Evolutionary conservation across 257 asterid species (phyloP).

Genomic region (Nyctanthes arbortristis): DNA sequence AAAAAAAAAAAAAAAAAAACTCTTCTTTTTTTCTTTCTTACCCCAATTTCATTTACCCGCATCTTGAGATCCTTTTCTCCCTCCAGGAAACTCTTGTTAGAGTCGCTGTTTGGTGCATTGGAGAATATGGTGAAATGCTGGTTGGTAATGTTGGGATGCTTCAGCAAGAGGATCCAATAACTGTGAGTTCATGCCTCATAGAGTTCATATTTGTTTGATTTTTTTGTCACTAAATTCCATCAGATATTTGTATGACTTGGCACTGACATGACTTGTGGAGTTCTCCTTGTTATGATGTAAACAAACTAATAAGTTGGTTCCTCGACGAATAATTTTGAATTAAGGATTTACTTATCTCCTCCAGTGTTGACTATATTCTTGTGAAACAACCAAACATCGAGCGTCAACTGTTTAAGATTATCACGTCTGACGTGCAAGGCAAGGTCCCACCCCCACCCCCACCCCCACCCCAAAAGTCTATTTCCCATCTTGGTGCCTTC

Average conservation of each 20-base stretch:
- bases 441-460: too few relatives aligned
- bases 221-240: not conserved
- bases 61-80: slow-evolving; percentile 21
- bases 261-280: not conserved
- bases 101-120: slow-evolving; percentile 98
- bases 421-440: not conserved
- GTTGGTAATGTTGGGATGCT: slow-evolving; percentile 71
- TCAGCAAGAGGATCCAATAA: slow-evolving; percentile 73
- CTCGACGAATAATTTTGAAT: slow-evolving; percentile 5
- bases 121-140: slow-evolving; percentile 97
- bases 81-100: slow-evolving; percentile 88
- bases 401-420: not conserved
- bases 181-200: slow-evolving; percentile 57
- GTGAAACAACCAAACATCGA: not conserved
- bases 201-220: not conserved
- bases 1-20: too few relatives aligned
- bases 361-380: not conserved
- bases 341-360: not conserved
- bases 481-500: not conserved
- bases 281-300: not conserved
- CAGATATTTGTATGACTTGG: slow-evolving; percentile 13
- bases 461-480: too few relatives aligned
- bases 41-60: slow-evolving; percentile 5
- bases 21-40: too few relatives aligned
- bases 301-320: not conserved